Evolutionary conservation across 345 rosid genomes (phyloP), one percentile per base, ranked within the genome.

Genomic region (Melastoma malabathricum): DNA sequence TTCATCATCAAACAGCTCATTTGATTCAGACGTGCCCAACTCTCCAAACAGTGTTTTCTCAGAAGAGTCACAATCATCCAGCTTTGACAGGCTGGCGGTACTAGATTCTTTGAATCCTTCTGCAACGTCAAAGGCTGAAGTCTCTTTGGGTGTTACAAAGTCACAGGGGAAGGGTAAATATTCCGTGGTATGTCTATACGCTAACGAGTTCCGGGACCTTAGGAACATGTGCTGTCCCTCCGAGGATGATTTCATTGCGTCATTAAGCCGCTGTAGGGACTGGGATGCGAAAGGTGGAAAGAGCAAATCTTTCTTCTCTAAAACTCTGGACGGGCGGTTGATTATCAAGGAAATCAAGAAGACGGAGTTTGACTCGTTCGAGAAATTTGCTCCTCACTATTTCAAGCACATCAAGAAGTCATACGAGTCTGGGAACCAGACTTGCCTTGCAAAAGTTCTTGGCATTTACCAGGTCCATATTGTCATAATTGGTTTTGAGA

Each of bases 241-340:
- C 13, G 98, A 88, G 79, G 69, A 75, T 51, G 88, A 79, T 73
- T 92, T 68, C 52, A 83, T 92, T 19, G 82, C 89, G 58, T 92
- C 98, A 22, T 70, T 92, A 39, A 74, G 90, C 68, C 94, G 95
- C 10, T 92, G 98, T 67, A 76, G 64, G 60, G 78, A 70, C 18
- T 88, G 97, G 98, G 90, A 85, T 77, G 98, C 98, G 15, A 81
- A 92, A 55, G 97, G 98, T 58, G 98, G 98, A 47, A 92, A 92
- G 75, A 92, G 97, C 76, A 87, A 81, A 62, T 77, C 84, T 2
- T 56, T 84, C 43, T 92, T 92, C 6, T 88, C 95, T 12, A 92
- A 92, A 71, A 92, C 97, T 47, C 64, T 83, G 48, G 98, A 92
- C 65, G 78, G 76, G 62, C 68, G 97, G 71, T 78, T 84, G 63